These are phyloP conservation scores for Cunninghamia lanceolata DNA, from an alignment of 75 land plant genomes.

Conservation along the genomic window DNA sequence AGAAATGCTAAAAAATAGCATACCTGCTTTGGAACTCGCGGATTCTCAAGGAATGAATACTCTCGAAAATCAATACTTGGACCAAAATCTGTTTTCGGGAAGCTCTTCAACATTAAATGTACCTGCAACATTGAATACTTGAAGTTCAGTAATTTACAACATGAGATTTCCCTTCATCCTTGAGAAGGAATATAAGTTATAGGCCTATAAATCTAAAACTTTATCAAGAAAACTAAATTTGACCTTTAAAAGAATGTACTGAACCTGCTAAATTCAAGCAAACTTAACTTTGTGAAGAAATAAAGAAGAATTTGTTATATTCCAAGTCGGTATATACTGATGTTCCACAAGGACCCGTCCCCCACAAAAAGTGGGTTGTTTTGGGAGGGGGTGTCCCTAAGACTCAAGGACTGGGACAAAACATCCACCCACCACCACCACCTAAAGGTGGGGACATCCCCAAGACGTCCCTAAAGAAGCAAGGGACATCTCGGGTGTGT, in stretches of 20 bases:
- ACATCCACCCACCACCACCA: not conserved
- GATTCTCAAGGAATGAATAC: constrained; percentile 87
- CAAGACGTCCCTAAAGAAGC: no score
- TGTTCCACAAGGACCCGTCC: not conserved
- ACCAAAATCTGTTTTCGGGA: constrained; percentile 65
- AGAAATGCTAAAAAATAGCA: not conserved
- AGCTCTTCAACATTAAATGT: constrained; percentile 66
- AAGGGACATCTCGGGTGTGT: no score
- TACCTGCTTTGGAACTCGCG: constrained; percentile 64
- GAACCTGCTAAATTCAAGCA: not conserved
- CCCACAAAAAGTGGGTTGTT: not conserved
- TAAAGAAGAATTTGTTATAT: not conserved
- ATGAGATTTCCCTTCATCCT: not conserved
- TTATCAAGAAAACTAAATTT: not conserved
- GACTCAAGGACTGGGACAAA: not conserved
- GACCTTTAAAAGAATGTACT: not conserved
- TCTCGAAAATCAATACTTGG: constrained; percentile 81
- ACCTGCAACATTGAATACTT: constrained; percentile 47
- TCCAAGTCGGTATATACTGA: no score
- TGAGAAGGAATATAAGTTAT: not conserved
- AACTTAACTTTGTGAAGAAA: not conserved
- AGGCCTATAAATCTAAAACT: not conserved
- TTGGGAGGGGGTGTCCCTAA: no score
- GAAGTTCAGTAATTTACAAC: not conserved
- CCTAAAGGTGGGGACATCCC: no score